Conservation (phyloP, 371 early-diverging fungal genomes). For the Phascolomyces articulosus region DNA sequence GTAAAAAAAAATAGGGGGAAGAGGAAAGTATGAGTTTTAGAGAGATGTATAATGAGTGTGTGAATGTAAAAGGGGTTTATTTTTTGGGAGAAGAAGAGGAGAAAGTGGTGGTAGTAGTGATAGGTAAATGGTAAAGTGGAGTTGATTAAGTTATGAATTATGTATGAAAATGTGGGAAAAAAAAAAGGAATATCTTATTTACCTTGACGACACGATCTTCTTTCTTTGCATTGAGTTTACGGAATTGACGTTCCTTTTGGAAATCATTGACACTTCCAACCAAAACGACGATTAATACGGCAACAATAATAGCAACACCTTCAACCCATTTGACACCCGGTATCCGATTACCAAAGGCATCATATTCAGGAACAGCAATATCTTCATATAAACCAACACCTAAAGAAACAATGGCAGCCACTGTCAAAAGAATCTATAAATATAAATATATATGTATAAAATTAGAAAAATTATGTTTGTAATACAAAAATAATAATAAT, state of each 20-base stretch:
- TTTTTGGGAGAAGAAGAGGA: neutral
- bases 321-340: conserved; percentile 77
- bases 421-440: conserved; percentile 69
- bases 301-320: conserved; percentile 81
- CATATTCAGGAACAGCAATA: conserved; percentile 49
- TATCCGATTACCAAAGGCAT: conserved; percentile 31
- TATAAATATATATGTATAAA: conserved; percentile 6
- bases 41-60: too few species aligned
- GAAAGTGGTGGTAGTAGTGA: neutral
- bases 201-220: conserved; percentile 81
- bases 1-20: too few species aligned
- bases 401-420: conserved; percentile 87
- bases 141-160: too few species aligned
- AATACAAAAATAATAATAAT: neutral
- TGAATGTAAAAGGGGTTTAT: too few species aligned
- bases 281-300: conserved; percentile 80
- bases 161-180: neutral
- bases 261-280: conserved; percentile 85
- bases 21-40: too few species aligned
- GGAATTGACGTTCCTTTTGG: conserved; percentile 87
- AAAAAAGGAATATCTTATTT: conserved; percentile 17
- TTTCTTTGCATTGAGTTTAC: conserved; percentile 81
- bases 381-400: conserved; percentile 90
- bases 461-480: neutral
- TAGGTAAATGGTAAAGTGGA: too few species aligned